Evolutionary conservation across 495 filamentous ascomycete species (phyloP).

Genomic region (Talaromyces nanjingensis): DNA sequence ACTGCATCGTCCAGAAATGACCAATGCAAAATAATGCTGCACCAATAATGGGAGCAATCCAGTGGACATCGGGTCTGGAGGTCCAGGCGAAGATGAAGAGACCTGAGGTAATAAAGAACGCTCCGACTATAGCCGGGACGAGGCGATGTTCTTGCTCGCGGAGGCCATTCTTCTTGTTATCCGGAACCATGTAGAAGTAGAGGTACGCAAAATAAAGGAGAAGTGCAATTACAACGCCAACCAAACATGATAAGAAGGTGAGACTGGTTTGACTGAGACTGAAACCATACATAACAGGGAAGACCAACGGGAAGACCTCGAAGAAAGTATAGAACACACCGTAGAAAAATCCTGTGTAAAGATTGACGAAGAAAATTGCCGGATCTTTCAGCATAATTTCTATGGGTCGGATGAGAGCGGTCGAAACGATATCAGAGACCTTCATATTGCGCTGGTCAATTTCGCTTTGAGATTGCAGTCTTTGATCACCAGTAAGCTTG

Average conservation of each 20-base stretch:
- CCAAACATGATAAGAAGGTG: slow-evolving; percentile 35
- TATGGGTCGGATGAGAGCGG: slow-evolving; percentile 36
- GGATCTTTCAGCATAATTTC: slow-evolving; percentile 40
- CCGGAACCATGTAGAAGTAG: slow-evolving; percentile 45
- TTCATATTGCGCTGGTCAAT: slow-evolving; percentile 27
- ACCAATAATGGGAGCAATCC: slow-evolving; percentile 25
- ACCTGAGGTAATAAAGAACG: slow-evolving; percentile 44
- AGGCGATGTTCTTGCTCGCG: slow-evolving; percentile 42
- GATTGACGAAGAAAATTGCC: slow-evolving; percentile 42
- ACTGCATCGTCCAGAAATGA: slow-evolving; percentile 48
- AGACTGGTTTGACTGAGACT: slow-evolving; percentile 36
- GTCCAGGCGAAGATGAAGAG: slow-evolving; percentile 40
- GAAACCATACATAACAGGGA: slow-evolving; percentile 40
- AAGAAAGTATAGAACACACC: slow-evolving; percentile 51
- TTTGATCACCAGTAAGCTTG: slow-evolving; percentile 25
- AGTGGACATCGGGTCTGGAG: neutral
- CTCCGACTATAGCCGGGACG: slow-evolving; percentile 44
- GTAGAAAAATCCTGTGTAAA: slow-evolving; percentile 48
- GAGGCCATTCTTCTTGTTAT: slow-evolving; percentile 28
- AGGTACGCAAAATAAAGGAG: slow-evolving; percentile 38
- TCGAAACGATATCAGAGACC: slow-evolving; percentile 24
- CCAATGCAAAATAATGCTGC: slow-evolving; percentile 45
- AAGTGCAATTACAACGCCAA: slow-evolving; percentile 13
- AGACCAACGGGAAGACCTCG: slow-evolving; percentile 50
- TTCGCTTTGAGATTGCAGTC: slow-evolving; percentile 29